These are phyloP conservation scores for Ascochyta lentis DNA, from an alignment of 2,329 filamentous ascomycete genomes.

Conservation along the genomic window DNA sequence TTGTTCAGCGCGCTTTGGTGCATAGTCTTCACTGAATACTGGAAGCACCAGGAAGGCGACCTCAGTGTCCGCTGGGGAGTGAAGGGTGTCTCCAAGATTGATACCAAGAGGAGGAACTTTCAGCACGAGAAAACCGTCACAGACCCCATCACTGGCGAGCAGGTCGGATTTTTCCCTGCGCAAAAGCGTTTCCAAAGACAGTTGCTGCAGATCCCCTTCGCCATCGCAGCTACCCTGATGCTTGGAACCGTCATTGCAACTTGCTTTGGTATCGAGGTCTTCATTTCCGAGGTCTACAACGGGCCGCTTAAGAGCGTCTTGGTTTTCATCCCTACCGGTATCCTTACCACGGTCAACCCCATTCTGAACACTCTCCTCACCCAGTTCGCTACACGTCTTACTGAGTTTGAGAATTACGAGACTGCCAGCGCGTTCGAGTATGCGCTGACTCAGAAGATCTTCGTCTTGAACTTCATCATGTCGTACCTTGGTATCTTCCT, in stretches of 20 bases:
- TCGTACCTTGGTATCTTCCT: conserved; percentile 87
- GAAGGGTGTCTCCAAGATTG: conserved; percentile 80
- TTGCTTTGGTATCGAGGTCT: conserved; percentile 93
- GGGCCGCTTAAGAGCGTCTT: conserved; percentile 86
- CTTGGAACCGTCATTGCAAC: conserved; percentile 83
- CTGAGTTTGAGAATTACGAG: conserved; percentile 88
- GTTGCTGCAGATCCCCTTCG: conserved; percentile 83
- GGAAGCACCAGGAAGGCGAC: conserved; percentile 92
- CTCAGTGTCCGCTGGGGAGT: conserved; percentile 89
- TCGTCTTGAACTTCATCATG: conserved; percentile 95
- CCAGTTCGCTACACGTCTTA: conserved; percentile 76
- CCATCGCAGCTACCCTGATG: conserved; percentile 71
- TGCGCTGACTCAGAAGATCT: conserved; percentile 89
- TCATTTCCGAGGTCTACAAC: conserved; percentile 91
- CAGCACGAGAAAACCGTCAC: conserved; percentile 76
- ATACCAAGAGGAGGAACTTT: conserved; percentile 79
- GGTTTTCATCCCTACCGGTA: conserved; percentile 84
- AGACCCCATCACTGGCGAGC: conserved; percentile 84
- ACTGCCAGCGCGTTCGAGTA: conserved; percentile 83
- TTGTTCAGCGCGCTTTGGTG: conserved; percentile 81
- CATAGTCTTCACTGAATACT: conserved; percentile 90
- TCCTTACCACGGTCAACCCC: conserved; percentile 83
- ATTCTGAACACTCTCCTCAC: conserved; percentile 79
- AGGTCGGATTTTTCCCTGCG: conserved; percentile 75
- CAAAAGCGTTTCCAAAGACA: conserved; percentile 78